A percentile compares a stretch with the other conserved stretches of the same genome.
phyloP scores from a whole-genome alignment of 495 filamentous ascomycete genomes.

The Aspergillus cristatus region DNA sequence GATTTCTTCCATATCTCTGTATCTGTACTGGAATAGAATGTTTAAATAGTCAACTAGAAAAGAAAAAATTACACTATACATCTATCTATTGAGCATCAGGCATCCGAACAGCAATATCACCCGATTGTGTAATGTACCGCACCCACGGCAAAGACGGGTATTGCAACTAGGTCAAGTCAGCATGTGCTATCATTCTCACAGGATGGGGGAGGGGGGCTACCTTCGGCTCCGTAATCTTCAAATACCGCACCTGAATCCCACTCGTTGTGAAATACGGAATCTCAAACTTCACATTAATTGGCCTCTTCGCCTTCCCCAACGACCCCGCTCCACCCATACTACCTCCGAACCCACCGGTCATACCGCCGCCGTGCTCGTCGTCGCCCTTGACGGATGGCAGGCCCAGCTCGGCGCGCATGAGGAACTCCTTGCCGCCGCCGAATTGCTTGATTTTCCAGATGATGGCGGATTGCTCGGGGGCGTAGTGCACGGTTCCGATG shows the following conservation, averaged over 20 bases:
- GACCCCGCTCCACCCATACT: conserved; percentile 68
- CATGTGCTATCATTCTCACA: not conserved
- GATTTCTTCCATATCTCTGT: conserved; percentile 47
- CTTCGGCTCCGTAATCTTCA: conserved; percentile 99
- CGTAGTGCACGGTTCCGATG: conserved; percentile 96
- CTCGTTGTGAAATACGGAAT: conserved; percentile 99
- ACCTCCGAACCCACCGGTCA: conserved; percentile 95
- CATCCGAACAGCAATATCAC: conserved; percentile 87
- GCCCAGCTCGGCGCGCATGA: conserved; percentile 98
- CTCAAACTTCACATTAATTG: conserved; percentile 98
- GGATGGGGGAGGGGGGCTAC: conserved; percentile 40
- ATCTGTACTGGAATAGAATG: too few species aligned
- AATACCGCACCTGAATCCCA: conserved; percentile 94
- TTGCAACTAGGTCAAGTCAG: conserved; percentile 55
- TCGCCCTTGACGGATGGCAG: conserved; percentile 92
- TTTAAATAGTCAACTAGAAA: conserved; percentile 2
- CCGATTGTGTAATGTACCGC: conserved; percentile 93
- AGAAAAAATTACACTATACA: conserved; percentile 17
- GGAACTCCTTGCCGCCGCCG: conserved; percentile 93
- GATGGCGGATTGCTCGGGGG: conserved; percentile 93
- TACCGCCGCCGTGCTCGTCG: conserved; percentile 89
- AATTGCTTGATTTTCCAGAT: conserved; percentile 99
- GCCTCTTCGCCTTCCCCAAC: conserved; percentile 78
- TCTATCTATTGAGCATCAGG: conserved; percentile 66
- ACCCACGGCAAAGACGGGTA: conserved; percentile 99